A percentile compares a stretch with the other conserved stretches of the same genome.
phyloP scores from a whole-genome alignment of 1,139 yeast genomes.

The Magnusiomyces sp. region DNA sequence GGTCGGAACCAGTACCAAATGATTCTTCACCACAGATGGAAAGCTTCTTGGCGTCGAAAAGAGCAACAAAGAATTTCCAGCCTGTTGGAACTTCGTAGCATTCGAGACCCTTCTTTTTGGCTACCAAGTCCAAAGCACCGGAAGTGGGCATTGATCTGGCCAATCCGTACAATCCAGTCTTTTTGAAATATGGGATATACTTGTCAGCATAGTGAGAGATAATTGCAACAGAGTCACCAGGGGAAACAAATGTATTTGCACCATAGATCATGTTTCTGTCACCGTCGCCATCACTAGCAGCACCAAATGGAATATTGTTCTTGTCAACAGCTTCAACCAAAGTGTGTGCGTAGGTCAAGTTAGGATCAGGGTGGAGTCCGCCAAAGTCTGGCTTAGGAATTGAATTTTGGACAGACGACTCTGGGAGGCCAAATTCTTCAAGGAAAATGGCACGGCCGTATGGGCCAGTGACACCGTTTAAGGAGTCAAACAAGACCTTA shows the following conservation, averaged over 20 bases:
- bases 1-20: constrained; percentile 96
- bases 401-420: constrained; percentile 64
- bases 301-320: constrained; percentile 83
- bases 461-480: constrained; percentile 97
- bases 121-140: constrained; percentile 89
- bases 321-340: constrained; percentile 78
- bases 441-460: constrained; percentile 81
- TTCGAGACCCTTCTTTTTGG: constrained; percentile 62
- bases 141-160: constrained; percentile 99
- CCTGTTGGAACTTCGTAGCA: constrained; percentile 97
- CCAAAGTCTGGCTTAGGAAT: constrained; percentile 85
- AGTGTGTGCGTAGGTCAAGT: constrained; percentile 85
- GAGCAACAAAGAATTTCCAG: constrained; percentile 95
- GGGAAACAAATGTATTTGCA: constrained; percentile 89
- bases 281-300: constrained; percentile 98
- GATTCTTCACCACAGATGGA: constrained; percentile 98
- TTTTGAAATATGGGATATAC: constrained; percentile 75
- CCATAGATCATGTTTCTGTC: constrained; percentile 99
- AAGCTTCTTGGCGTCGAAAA: constrained; percentile 85
- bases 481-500: constrained; percentile 75
- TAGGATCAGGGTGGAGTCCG: constrained; percentile 97
- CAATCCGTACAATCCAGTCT: constrained; percentile 80
- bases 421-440: constrained; percentile 73
- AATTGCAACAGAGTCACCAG: constrained; percentile 97
- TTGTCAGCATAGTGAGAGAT: constrained; percentile 85